Evolutionary conservation across 208 protist species (phyloP).

Genomic region (Trypanosoma melophagium): DNA sequence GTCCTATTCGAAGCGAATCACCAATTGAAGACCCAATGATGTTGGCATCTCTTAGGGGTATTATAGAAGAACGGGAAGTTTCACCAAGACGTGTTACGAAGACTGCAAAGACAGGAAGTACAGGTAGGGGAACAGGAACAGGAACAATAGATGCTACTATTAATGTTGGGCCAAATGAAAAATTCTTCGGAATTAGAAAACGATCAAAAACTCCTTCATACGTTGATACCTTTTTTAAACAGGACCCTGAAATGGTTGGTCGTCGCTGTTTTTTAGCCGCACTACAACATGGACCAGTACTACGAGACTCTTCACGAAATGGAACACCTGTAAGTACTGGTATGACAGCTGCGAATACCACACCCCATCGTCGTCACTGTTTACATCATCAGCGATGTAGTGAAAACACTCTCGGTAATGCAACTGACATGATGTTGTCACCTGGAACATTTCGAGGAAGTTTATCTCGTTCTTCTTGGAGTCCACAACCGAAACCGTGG

Average conservation of each 20-base stretch:
- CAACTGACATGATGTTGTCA: not conserved
- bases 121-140: too few species aligned
- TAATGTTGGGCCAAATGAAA: too few species aligned
- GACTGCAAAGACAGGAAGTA: too few species aligned
- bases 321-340: too few species aligned
- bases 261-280: conserved; percentile 22
- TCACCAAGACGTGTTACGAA: too few species aligned
- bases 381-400: conserved; percentile 7
- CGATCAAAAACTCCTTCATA: conserved; percentile 34
- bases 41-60: too few species aligned
- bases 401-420: not conserved
- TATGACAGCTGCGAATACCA: not conserved
- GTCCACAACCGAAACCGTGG: conserved; percentile 19
- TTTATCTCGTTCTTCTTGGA: conserved; percentile 12
- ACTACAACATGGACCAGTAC: conserved; percentile 5
- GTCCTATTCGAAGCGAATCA: not conserved
- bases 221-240: conserved; percentile 47
- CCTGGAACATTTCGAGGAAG: not conserved
- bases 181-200: not conserved
- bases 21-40: not conserved
- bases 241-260: conserved; percentile 17
- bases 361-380: conserved; percentile 12
- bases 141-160: too few species aligned
- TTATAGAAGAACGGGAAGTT: too few species aligned
- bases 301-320: conserved; percentile 3